These are phyloP conservation scores for Fusarium burgessii DNA, from an alignment of 2,329 filamentous ascomycete genomes.

Conservation along the genomic window DNA sequence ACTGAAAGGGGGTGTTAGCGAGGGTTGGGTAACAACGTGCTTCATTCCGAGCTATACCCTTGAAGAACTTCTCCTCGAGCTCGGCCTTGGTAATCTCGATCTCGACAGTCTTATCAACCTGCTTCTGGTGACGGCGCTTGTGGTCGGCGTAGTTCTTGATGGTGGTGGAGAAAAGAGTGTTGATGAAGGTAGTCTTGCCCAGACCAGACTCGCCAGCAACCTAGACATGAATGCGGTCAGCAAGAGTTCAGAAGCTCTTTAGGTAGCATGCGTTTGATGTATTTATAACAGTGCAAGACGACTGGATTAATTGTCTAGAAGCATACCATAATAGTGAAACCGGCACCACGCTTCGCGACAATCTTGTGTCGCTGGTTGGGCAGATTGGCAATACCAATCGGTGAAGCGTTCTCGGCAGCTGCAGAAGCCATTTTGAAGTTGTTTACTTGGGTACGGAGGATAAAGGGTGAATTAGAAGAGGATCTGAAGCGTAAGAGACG, in stretches of 20 bases:
- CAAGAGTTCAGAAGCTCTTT: conserved; percentile 2
- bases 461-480: conserved; percentile 14
- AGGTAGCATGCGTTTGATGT: not conserved
- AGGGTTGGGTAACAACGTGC: conserved; percentile 1
- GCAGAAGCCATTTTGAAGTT: conserved; percentile 65
- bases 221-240: conserved; percentile 58
- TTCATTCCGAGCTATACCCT: conserved; percentile 72
- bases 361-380: conserved; percentile 82
- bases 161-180: conserved; percentile 99
- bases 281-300: not conserved
- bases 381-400: conserved; percentile 80
- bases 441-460: conserved; percentile 20
- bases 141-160: conserved; percentile 99
- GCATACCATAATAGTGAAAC: conserved; percentile 98
- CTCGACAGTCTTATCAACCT: conserved; percentile 99
- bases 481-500: conserved; percentile 24
- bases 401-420: conserved; percentile 71
- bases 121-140: conserved; percentile 98
- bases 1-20: conserved; percentile 66
- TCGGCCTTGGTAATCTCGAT: conserved; percentile 99
- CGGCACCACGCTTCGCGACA: conserved; percentile 86
- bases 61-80: conserved; percentile 99
- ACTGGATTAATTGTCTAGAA: not conserved
- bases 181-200: conserved; percentile 99
- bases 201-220: conserved; percentile 98